Evolutionary conservation across 1,284 basidiomycete species (phyloP).

Genomic region (Porodaedalea pini): DNA sequence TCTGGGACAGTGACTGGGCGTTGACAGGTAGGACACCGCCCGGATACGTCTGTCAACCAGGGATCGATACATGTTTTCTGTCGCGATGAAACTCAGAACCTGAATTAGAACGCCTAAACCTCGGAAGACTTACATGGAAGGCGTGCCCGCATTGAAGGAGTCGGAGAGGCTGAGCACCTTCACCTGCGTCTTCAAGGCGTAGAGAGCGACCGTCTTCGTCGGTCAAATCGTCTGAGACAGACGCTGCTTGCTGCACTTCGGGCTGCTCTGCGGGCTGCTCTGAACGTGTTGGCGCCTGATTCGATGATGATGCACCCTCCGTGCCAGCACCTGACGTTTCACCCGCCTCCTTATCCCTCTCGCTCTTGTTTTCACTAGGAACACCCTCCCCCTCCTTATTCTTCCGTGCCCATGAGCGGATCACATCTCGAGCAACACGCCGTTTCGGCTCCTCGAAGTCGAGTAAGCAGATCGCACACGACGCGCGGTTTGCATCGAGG

Average conservation of each 20-base stretch:
- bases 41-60: slow-evolving; percentile 75
- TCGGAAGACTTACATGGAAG: slow-evolving; percentile 64
- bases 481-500: slow-evolving; percentile 73
- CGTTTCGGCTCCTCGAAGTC: slow-evolving; percentile 74
- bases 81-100: neutral
- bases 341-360: slow-evolving; percentile 23
- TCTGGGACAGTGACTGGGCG: slow-evolving; percentile 42
- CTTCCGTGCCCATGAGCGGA: slow-evolving; percentile 26
- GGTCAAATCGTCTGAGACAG: slow-evolving; percentile 40
- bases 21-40: slow-evolving; percentile 75
- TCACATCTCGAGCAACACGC: slow-evolving; percentile 23
- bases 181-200: slow-evolving; percentile 63
- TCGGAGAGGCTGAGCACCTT: slow-evolving; percentile 69
- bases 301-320: slow-evolving; percentile 2
- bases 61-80: slow-evolving; percentile 79
- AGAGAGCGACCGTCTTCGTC: slow-evolving; percentile 36
- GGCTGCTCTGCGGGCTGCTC: slow-evolving; percentile 27
- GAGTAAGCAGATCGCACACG: slow-evolving; percentile 77
- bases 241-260: slow-evolving; percentile 23
- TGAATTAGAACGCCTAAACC: neutral
- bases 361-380: slow-evolving; percentile 16
- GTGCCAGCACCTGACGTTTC: neutral
- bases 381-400: slow-evolving; percentile 15
- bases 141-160: slow-evolving; percentile 74
- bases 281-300: slow-evolving; percentile 3